phyloP scores from a whole-genome alignment of 2,329 filamentous ascomycete genomes.

The Penicillium sp. region DNA sequence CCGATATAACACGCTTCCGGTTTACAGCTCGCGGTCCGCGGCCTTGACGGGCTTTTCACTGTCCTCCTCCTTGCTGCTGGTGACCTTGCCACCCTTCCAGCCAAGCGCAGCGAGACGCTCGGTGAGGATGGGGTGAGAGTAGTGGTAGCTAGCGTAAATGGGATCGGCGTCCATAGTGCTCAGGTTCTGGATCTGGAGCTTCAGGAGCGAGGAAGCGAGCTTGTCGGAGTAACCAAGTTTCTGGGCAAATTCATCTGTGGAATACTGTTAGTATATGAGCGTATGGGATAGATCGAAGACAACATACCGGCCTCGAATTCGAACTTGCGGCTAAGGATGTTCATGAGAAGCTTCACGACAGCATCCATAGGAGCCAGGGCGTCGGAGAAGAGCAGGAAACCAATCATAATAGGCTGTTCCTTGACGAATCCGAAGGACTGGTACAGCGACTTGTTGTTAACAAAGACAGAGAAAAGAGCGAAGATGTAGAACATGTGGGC shows the following conservation, averaged over 20 bases:
- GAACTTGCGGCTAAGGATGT: conserved; percentile 88
- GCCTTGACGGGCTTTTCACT: conserved; percentile 64
- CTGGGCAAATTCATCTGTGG: conserved; percentile 73
- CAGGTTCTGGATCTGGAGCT: conserved; percentile 96
- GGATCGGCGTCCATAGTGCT: conserved; percentile 98
- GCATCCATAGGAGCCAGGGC: conserved; percentile 92
- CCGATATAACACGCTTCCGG: neutral
- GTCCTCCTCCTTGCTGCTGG: conserved; percentile 51
- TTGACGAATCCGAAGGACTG: conserved; percentile 82
- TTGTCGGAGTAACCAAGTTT: conserved; percentile 79
- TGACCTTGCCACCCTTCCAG: conserved; percentile 65
- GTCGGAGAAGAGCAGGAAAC: conserved; percentile 96
- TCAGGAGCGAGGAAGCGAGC: conserved; percentile 84
- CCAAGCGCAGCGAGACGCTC: conserved; percentile 88
- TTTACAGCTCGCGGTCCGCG: conserved; percentile 71
- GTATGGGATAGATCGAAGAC: neutral
- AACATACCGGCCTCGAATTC: conserved; percentile 83
- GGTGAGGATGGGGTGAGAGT: conserved; percentile 92
- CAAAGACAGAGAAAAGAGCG: conserved; percentile 91
- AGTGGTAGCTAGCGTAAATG: conserved; percentile 98
- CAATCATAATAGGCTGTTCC: conserved; percentile 88
- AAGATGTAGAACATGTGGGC: conserved; percentile 97
- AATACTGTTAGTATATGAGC: conserved; percentile 21
- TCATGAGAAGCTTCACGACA: conserved; percentile 93
- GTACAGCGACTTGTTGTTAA: conserved; percentile 92